These are phyloP conservation scores for Otatea glauca DNA, from an alignment of 176 grass and related monocot genomes.

Conservation along the genomic window DNA sequence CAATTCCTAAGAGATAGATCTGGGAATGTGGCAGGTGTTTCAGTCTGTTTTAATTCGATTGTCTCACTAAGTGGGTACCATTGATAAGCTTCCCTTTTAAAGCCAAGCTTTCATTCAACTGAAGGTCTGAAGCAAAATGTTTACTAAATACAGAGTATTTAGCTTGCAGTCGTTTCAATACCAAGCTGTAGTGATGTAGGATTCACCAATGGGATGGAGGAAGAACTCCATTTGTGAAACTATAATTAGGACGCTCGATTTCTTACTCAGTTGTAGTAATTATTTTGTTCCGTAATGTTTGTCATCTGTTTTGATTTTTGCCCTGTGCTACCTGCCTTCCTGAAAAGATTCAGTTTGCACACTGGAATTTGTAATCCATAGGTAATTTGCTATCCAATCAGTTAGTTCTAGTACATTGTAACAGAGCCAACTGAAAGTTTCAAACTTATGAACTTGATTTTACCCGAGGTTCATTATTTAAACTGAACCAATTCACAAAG, in stretches of 20 bases:
- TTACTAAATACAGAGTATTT: not conserved
- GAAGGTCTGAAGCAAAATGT: not conserved
- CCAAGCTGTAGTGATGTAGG: not conserved
- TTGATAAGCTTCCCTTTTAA: conserved; percentile 5
- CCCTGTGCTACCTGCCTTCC: not conserved
- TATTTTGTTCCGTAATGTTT: not conserved
- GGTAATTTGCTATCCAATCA: not conserved
- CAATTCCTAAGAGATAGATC: not conserved
- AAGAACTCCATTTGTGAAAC: not conserved
- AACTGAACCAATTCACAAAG: not conserved
- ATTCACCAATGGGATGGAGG: not conserved
- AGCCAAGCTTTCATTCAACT: conserved; percentile 5
- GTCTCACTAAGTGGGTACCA: not conserved
- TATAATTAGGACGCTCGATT: not conserved
- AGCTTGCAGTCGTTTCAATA: not conserved
- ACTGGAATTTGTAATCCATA: not conserved
- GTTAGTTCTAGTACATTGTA: not conserved
- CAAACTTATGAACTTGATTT: not conserved
- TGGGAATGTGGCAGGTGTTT: not conserved
- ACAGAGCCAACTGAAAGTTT: not conserved
- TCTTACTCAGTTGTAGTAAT: not conserved
- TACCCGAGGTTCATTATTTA: not conserved
- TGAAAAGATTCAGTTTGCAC: conserved; percentile 13
- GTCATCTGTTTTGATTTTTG: not conserved
- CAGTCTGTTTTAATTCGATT: not conserved